Evolutionary conservation across 2,329 filamentous ascomycete species (phyloP).

Genomic region (Xylaria sp.): DNA sequence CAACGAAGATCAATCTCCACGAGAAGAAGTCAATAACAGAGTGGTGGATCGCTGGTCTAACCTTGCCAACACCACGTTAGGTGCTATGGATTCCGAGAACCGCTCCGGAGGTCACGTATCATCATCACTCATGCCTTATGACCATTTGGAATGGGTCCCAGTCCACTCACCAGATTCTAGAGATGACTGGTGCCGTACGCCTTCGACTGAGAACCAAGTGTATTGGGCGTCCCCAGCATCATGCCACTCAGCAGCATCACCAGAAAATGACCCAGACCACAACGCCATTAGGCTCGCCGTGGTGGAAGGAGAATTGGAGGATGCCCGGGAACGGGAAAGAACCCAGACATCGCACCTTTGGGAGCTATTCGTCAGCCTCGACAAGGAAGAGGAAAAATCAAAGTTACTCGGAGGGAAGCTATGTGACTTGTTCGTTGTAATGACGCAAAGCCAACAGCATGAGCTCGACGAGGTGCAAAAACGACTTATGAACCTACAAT

Average conservation of each 20-base stretch:
- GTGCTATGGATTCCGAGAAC: neutral
- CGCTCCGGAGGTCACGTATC: neutral
- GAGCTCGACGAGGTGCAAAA: conserved; percentile 26
- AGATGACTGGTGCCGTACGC: neutral
- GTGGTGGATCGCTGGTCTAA: neutral
- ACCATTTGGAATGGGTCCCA: conserved; percentile 13
- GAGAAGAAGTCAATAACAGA: neutral
- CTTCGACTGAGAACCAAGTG: neutral
- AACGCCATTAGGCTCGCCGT: neutral
- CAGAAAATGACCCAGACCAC: neutral
- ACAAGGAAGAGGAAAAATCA: neutral
- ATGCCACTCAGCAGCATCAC: neutral
- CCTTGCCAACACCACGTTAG: neutral
- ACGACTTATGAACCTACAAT: conserved; percentile 8
- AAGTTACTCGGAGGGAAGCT: conserved; percentile 10
- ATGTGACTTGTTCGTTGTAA: conserved; percentile 15
- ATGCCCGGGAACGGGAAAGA: neutral
- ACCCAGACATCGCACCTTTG: neutral
- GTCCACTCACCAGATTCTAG: conserved; percentile 2
- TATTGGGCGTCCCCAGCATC: neutral
- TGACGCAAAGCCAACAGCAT: conserved; percentile 24
- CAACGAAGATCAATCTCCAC: neutral
- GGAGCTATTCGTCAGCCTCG: neutral
- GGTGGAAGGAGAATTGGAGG: neutral
- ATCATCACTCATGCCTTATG: neutral